Percentiles rank a stretch among this genome's conserved stretches.
These are phyloP conservation scores for Gillenia trifoliata DNA, from an alignment of 306 rosid species.

Conservation along the genomic window DNA sequence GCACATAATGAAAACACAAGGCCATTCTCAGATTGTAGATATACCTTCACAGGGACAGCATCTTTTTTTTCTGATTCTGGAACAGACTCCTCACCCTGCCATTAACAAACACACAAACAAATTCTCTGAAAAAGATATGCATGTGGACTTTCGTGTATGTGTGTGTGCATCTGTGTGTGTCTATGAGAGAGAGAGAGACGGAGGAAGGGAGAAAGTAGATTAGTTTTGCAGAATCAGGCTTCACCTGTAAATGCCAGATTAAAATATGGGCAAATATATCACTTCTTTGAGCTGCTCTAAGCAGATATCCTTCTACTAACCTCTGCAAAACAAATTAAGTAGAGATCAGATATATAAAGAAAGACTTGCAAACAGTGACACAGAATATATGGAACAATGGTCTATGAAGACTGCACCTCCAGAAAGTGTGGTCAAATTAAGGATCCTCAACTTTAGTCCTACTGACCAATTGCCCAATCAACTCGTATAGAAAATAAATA, in stretches of 20 bases:
- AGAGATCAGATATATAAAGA: conserved; percentile 15
- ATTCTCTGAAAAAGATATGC: neutral
- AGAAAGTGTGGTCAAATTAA: neutral
- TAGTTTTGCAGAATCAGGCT: neutral
- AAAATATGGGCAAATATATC: conserved; percentile 94
- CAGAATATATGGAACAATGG: neutral
- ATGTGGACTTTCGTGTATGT: neutral
- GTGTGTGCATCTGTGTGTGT: neutral
- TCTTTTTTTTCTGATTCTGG: conserved; percentile 71
- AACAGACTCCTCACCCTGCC: conserved; percentile 75
- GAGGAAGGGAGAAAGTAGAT: neutral
- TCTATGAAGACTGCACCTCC: too few species aligned
- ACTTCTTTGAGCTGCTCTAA: conserved; percentile 93
- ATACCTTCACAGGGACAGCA: conserved; percentile 61
- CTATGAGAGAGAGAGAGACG: neutral
- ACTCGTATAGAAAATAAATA: neutral
- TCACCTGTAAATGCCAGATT: conserved; percentile 94
- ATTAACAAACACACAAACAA: conserved; percentile 26
- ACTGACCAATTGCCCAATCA: neutral
- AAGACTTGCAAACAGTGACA: conserved; percentile 4
- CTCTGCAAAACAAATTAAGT: conserved; percentile 47
- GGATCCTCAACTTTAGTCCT: conserved; percentile 2
- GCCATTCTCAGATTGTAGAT: neutral
- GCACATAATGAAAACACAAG: neutral
- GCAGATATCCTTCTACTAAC: conserved; percentile 93